These are phyloP conservation scores for Euryodendron excelsum DNA, from an alignment of 148 eudicot genomes.

Conservation along the genomic window DNA sequence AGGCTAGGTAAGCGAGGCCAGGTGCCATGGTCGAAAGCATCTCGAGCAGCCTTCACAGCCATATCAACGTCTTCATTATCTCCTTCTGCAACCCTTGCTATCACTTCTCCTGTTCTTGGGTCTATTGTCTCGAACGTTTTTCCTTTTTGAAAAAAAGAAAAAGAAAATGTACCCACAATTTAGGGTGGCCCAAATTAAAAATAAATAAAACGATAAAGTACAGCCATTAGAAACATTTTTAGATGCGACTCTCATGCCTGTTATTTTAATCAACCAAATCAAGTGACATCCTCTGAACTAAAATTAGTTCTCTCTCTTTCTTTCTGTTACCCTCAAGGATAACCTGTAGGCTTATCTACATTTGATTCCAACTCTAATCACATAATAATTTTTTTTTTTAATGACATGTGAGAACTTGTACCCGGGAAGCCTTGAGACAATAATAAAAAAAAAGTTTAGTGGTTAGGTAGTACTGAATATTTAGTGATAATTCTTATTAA, in stretches of 20 bases:
- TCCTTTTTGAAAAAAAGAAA: slow-evolving; percentile 30
- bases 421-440: no score
- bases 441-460: no score
- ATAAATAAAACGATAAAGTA: neutral
- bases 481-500: no score
- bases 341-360: neutral
- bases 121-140: slow-evolving; percentile 74
- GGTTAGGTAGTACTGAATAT: no score
- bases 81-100: slow-evolving; percentile 69
- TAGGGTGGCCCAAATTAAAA: neutral
- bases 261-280: no score
- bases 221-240: neutral
- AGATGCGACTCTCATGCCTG: neutral
- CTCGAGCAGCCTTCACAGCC: slow-evolving; percentile 78
- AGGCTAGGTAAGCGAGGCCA: slow-evolving; percentile 78
- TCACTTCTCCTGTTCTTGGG: slow-evolving; percentile 73
- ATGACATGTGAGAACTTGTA: neutral
- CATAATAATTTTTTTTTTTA: no score
- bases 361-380: neutral
- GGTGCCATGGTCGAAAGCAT: slow-evolving; percentile 79
- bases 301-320: neutral
- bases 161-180: no score
- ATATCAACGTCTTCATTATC: slow-evolving; percentile 63
- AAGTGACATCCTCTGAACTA: neutral
- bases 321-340: neutral